phyloP scores from a whole-genome alignment of 176 grass and related monocot genomes.

The Musa itinerans region DNA sequence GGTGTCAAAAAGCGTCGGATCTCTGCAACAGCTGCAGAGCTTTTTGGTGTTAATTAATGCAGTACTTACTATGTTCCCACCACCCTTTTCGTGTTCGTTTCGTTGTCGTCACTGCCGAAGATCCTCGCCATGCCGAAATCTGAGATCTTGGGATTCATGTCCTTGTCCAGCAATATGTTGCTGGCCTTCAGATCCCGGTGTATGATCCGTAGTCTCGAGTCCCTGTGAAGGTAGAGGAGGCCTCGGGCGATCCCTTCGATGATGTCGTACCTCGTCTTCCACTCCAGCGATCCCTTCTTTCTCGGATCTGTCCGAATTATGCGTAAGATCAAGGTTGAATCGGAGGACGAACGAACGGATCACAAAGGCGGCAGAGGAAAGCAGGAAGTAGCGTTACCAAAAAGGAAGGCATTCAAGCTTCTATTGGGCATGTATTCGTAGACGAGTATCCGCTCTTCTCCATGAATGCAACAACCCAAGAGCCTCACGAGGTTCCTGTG shows the following conservation, averaged over 20 bases:
- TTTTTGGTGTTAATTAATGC: background rate
- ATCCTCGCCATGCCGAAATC: constrained; percentile 21
- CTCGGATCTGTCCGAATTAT: constrained; percentile 18
- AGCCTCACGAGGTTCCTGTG: constrained; percentile 39
- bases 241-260: constrained; percentile 39
- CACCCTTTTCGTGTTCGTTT: constrained; percentile 8
- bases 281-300: constrained; percentile 25
- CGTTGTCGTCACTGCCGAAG: constrained; percentile 4
- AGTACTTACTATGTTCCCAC: constrained; percentile 15
- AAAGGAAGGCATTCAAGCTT: constrained; percentile 37
- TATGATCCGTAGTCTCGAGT: constrained; percentile 19
- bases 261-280: constrained; percentile 40
- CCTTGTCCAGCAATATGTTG: constrained; percentile 13
- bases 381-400: constrained; percentile 16
- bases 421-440: constrained; percentile 39
- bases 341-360: background rate
- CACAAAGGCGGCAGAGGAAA: background rate
- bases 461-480: constrained; percentile 32
- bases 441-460: constrained; percentile 26
- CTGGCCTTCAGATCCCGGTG: constrained; percentile 17
- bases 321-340: background rate
- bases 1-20: too few relatives aligned
- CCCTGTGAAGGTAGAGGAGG: constrained; percentile 35
- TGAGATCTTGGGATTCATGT: constrained; percentile 18
- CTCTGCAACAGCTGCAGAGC: too few relatives aligned